phyloP scores from a whole-genome alignment of 2,329 filamentous ascomycete genomes.

The Aspergillaceae sp. region DNA sequence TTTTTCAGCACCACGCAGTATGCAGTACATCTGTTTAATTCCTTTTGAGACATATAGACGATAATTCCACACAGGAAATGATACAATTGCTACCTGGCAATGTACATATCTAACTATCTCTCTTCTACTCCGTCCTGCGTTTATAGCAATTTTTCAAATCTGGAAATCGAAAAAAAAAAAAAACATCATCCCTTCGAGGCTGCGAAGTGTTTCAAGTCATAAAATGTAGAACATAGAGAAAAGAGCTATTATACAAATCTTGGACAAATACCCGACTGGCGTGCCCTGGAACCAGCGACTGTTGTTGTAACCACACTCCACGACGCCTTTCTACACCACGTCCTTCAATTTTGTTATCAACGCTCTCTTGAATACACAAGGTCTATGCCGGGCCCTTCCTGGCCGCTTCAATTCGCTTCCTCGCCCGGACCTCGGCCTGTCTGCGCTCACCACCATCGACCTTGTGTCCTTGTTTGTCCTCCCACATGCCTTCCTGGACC shows the following conservation, averaged over 20 bases:
- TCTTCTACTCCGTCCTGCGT: no score
- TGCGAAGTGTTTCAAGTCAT: no score
- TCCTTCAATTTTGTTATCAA: conserved; percentile 1
- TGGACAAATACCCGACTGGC: no score
- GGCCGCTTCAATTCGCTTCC: conserved; percentile 70
- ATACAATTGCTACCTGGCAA: no score
- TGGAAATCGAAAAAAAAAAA: no score
- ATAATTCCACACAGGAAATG: neutral
- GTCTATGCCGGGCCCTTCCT: conserved; percentile 45
- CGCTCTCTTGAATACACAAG: neutral
- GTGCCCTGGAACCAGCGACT: no score
- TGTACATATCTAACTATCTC: neutral
- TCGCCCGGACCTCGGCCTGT: conserved; percentile 74
- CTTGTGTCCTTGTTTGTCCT: conserved; percentile 77
- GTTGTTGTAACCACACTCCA: no score
- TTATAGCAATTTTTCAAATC: no score
- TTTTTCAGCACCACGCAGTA: neutral
- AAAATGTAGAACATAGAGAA: no score
- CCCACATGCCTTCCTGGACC: conserved; percentile 85
- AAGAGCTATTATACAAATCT: neutral
- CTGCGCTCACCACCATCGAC: conserved; percentile 94
- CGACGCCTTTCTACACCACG: no score
- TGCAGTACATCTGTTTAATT: conserved; percentile 3
- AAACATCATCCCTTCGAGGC: no score
- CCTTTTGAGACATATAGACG: conserved; percentile 1